A percentile compares a stretch with the other conserved stretches of the same genome.
These are phyloP conservation scores for Saccharomyces kudriavzevii DNA, from an alignment of 805 yeast species.

Conservation along the genomic window DNA sequence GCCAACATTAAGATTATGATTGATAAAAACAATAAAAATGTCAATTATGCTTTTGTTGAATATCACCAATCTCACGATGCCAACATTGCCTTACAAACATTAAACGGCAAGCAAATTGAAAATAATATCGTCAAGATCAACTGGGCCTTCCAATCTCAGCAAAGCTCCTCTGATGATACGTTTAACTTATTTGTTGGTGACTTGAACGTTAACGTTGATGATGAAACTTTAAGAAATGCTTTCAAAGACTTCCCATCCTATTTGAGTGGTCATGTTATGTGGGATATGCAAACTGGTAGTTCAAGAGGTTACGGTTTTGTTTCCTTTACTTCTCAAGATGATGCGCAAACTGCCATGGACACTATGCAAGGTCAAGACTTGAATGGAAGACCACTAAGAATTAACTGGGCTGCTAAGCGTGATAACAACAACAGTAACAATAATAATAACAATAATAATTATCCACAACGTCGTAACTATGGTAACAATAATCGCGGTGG, in stretches of 20 bases:
- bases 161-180: slow-evolving; percentile 48
- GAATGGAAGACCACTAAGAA: slow-evolving; percentile 68
- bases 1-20: slow-evolving; percentile 60
- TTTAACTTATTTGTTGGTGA: slow-evolving; percentile 83
- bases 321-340: slow-evolving; percentile 54
- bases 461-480: slow-evolving; percentile 6
- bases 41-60: slow-evolving; percentile 80
- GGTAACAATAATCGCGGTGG: slow-evolving; percentile 13
- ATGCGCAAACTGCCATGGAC: slow-evolving; percentile 66
- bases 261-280: slow-evolving; percentile 86
- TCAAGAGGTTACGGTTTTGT: slow-evolving; percentile 91
- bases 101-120: slow-evolving; percentile 52
- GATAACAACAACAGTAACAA: slow-evolving; percentile 32
- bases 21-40: slow-evolving; percentile 67
- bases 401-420: slow-evolving; percentile 84
- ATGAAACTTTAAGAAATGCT: slow-evolving; percentile 53
- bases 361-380: slow-evolving; percentile 67
- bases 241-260: slow-evolving; percentile 53
- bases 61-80: slow-evolving; percentile 54
- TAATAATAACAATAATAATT: slow-evolving; percentile 12
- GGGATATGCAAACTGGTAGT: slow-evolving; percentile 93
- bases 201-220: slow-evolving; percentile 72
- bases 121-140: slow-evolving; percentile 55
- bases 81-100: slow-evolving; percentile 47
- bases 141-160: slow-evolving; percentile 80